Evolutionary conservation across 805 yeast genomes (phyloP), one percentile per base, ranked within the genome.

Genomic region (Grigorovia yakushimaensis): DNA sequence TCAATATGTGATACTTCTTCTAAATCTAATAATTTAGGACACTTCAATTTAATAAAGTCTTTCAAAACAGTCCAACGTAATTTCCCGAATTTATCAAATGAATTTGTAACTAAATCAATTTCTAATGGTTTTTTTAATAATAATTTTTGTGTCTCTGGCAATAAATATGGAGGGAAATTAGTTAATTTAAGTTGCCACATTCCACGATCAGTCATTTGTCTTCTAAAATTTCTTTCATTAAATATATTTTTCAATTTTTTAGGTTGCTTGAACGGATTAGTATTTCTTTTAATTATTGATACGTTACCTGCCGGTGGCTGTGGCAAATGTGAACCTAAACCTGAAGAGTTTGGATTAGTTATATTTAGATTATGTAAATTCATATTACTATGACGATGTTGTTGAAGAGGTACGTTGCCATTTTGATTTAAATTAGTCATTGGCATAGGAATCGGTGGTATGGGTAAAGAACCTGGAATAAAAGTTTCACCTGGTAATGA

Each of bases 21-120:
- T 42, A 54, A 45, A 37, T 51, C 54, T 22, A 62, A 43, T 44
- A 61, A 49, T 36, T 51, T 54, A 15, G 62, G 62, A 46, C 66
- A 63, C 44, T 61, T 62, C 36, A 58, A 47, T 45, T 68, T 63
- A 11, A 70, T 55, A 39, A 59, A 62, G 49, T 70, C 74, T 51
- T 69, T 69, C 17, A 70, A 45, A 1, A 65, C 64, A 13, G 61
- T 65, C 73, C 73, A 70, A 47, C 64, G 57, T 7, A 64, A 49
- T 43, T 62, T 61, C 9, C 61, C 60, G 47, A 47, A 62, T 42
- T 52, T 54, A 15, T 60, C 64, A 20, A 62, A 52, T 27, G 55
- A 53, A 23, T 54, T 51, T 9, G 62, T 61, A 10, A 46, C 50
- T 7, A 51, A 37, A 37, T 46, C 52, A 39, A 44, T 27, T 20